Base-by-base conservation (phyloP, 2,329 filamentous ascomycete genomes). In the Xylariaceae sp. region DNA sequence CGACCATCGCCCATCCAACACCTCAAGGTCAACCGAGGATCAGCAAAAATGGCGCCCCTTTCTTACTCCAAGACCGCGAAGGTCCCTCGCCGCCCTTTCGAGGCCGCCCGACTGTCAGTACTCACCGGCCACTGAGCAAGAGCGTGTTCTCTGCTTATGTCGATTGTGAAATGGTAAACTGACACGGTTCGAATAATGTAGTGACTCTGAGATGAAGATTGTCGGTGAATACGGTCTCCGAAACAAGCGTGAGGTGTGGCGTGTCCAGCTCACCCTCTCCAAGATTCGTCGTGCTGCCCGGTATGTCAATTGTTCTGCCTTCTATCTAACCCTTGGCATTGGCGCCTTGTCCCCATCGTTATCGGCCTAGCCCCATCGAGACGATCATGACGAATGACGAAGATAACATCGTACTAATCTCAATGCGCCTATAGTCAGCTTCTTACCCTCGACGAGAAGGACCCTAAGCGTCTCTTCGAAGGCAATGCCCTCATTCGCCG, bases 231-330 rank as follows among this genome's bases (percentile, higher is more conserved):
- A 95, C 86, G 94, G 94, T 83, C 91, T 99, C 75, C 90, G 92
- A 83, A 99, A 99, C 87, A 99, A 99, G 92, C 93, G 94, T 86
- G 94, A 99, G 87, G 94, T 99, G 78, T 99, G 94, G 94, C 92
- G 94, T 82, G 94, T 99, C 82, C 88, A 91, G 87, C 89, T 99
- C 81, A 97, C 93, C 76, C 89, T 99, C 77, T 97, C 94, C 84
- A 97, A 97, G 89, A 99, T 99, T 76, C 94, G 94, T 92, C 94
- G 94, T 96, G 94, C 94, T 88, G 94, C 94, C 79, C 94, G 94
- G 93, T 97, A 90, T 75, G 87, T 44, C 35, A 10, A 9, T 53
- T 45, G 45, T 51, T n/a, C 23, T 30, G 3, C 5, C 23, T 30
- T 30, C 23, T 30, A 30, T 30, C 23, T 30, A 30, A 1, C 23